phyloP scores from a whole-genome alignment of 192 early-diverging fungal species.

The Backusella psychrophila region DNA sequence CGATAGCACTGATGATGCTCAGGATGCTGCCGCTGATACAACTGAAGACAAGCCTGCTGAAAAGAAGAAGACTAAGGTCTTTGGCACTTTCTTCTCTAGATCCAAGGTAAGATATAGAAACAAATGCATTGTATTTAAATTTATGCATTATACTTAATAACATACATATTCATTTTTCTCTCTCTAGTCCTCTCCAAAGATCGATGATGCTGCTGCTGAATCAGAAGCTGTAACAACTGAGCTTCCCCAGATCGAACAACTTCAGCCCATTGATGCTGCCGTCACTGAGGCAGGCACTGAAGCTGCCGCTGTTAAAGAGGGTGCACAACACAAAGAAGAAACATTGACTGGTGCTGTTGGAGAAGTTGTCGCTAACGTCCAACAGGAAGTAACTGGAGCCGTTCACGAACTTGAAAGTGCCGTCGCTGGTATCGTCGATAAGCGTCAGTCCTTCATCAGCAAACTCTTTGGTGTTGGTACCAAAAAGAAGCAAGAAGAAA shows the following conservation, averaged over 20 bases:
- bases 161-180: not conserved
- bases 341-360: not conserved
- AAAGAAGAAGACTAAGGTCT: not conserved
- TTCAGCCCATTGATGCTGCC: conserved; percentile 11
- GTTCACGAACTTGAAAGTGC: conserved; percentile 19
- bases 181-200: conserved; percentile 5
- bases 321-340: not conserved
- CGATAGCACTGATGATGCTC: not conserved
- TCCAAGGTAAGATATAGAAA: conserved; percentile 3
- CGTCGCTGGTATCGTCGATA: not conserved
- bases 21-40: not conserved
- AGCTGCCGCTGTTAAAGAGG: not conserved
- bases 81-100: conserved; percentile 11
- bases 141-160: not conserved
- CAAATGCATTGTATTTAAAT: not conserved
- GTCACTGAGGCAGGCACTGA: not conserved
- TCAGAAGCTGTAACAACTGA: conserved; percentile 7
- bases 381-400: conserved; percentile 13
- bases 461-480: conserved; percentile 11
- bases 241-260: conserved; percentile 11
- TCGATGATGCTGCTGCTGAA: not conserved
- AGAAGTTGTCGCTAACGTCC: not conserved
- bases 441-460: conserved; percentile 18
- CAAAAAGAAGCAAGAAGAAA: conserved; percentile 10
- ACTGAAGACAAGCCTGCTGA: not conserved